phyloP scores from a whole-genome alignment of 2,329 filamentous ascomycete species.

The Zasmidium angulare region DNA sequence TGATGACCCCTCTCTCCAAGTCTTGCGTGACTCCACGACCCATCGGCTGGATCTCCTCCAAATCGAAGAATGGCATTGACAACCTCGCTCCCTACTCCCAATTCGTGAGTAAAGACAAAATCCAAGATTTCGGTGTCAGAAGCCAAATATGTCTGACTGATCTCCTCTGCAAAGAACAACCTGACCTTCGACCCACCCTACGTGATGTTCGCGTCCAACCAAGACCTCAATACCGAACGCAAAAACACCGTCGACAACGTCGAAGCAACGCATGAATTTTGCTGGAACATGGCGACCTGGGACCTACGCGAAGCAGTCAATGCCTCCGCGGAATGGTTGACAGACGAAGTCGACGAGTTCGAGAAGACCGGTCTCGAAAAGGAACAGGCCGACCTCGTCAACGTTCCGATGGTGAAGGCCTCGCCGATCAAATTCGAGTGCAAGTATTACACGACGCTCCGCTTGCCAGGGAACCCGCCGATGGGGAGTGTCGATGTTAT shows the following conservation, averaged over 20 bases:
- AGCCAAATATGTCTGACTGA: no score
- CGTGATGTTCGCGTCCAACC: slow-evolving; percentile 62
- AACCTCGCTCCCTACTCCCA: slow-evolving; percentile 63
- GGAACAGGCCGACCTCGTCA: slow-evolving; percentile 40
- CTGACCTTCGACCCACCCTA: slow-evolving; percentile 63
- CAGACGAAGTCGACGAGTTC: slow-evolving; percentile 57
- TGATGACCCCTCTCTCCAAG: slow-evolving; percentile 27
- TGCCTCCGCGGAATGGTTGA: slow-evolving; percentile 52
- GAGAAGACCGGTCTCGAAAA: slow-evolving; percentile 51
- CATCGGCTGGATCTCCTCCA: slow-evolving; percentile 64
- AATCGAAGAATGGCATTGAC: slow-evolving; percentile 46
- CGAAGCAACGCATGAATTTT: slow-evolving; percentile 52
- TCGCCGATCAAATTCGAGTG: slow-evolving; percentile 62
- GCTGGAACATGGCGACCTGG: slow-evolving; percentile 61
- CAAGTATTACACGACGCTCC: slow-evolving; percentile 54
- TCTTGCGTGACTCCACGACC: slow-evolving; percentile 61
- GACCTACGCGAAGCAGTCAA: slow-evolving; percentile 58
- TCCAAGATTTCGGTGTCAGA: no score
- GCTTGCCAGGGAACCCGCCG: slow-evolving; percentile 57
- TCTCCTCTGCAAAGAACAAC: slow-evolving; percentile 47
- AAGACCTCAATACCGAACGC: slow-evolving; percentile 46
- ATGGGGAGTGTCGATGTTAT: slow-evolving; percentile 60
- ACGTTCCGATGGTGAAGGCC: slow-evolving; percentile 54
- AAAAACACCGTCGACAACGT: slow-evolving; percentile 61
- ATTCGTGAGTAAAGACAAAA: slow-evolving; percentile 45